These are phyloP conservation scores for Fusarium verticillioides DNA, from an alignment of 2,329 filamentous ascomycete species.

Conservation along the genomic window DNA sequence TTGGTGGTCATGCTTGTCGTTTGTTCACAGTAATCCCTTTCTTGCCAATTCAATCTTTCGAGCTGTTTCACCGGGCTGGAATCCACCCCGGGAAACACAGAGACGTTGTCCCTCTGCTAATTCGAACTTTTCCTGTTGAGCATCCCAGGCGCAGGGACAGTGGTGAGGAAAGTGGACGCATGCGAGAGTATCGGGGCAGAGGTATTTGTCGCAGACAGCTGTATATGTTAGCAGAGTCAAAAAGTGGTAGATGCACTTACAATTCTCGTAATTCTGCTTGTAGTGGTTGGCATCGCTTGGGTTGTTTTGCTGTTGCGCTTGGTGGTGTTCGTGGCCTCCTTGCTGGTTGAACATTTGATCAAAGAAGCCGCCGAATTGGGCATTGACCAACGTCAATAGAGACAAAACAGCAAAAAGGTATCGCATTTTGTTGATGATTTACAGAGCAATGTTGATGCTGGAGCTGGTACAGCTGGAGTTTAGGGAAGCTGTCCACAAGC, in stretches of 20 bases:
- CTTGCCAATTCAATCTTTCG: conserved; percentile 83
- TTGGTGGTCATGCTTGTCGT: not conserved
- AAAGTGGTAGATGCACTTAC: conserved; percentile 56
- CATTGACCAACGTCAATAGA: conserved; percentile 69
- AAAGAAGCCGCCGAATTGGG: conserved; percentile 93
- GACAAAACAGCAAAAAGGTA: conserved; percentile 62
- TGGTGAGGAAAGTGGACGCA: conserved; percentile 98
- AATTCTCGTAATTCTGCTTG: conserved; percentile 73
- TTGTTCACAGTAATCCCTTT: conserved; percentile 72
- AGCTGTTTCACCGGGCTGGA: conserved; percentile 75
- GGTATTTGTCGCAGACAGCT: conserved; percentile 92
- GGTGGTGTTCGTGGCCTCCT: conserved; percentile 61
- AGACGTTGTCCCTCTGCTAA: conserved; percentile 76
- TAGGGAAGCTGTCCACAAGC: conserved; percentile 43
- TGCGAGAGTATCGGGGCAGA: conserved; percentile 92
- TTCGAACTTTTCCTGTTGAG: conserved; percentile 82
- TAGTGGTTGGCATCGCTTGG: conserved; percentile 87
- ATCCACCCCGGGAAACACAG: conserved; percentile 81
- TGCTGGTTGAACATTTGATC: conserved; percentile 87
- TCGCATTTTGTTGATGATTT: conserved; percentile 44
- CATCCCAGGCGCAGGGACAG: conserved; percentile 88
- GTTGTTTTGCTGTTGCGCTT: conserved; percentile 80
- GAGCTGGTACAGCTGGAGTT: not conserved
- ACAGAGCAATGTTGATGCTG: not conserved
- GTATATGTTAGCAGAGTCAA: conserved; percentile 3